Evolutionary conservation across 257 asterid species (phyloP).

Genomic region (Ligustrum vulgare): DNA sequence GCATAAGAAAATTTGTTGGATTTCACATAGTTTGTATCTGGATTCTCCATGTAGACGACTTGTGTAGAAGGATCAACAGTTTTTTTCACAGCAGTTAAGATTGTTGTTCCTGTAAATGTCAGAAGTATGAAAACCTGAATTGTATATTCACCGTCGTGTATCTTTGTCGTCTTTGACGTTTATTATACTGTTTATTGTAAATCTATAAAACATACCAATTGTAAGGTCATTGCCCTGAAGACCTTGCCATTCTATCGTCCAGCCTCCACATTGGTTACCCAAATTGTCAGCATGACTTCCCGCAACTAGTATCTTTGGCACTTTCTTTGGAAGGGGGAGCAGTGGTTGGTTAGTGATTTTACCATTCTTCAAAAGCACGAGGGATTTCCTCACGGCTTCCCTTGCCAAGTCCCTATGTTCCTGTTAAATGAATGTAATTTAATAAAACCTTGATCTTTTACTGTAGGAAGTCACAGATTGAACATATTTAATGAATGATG

Average conservation of each 20-base stretch:
- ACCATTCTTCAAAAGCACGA: slow-evolving; percentile 70
- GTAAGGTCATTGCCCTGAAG: slow-evolving; percentile 50
- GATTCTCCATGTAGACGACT: slow-evolving; percentile 38
- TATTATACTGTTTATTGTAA: too few relatives aligned
- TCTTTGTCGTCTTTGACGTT: neutral
- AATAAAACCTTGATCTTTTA: neutral
- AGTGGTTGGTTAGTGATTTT: slow-evolving; percentile 33
- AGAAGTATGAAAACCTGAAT: neutral
- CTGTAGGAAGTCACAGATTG: neutral
- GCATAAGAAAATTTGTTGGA: slow-evolving; percentile 47
- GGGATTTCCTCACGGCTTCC: slow-evolving; percentile 79
- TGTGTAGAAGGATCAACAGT: slow-evolving; percentile 50
- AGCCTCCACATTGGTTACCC: slow-evolving; percentile 72
- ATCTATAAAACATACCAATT: too few relatives aligned
- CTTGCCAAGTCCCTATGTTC: slow-evolving; percentile 76
- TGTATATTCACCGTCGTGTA: too few relatives aligned
- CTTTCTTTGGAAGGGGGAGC: slow-evolving; percentile 53
- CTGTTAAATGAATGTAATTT: slow-evolving; percentile 25
- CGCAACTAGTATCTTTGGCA: slow-evolving; percentile 46
- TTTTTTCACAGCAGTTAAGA: slow-evolving; percentile 43
- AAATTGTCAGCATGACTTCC: slow-evolving; percentile 61
- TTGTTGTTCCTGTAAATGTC: slow-evolving; percentile 50
- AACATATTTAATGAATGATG: neutral
- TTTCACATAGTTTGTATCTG: slow-evolving; percentile 29
- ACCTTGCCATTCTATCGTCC: slow-evolving; percentile 69